phyloP scores from a whole-genome alignment of 192 early-diverging fungal species.

The Coemansia asiatica region DNA sequence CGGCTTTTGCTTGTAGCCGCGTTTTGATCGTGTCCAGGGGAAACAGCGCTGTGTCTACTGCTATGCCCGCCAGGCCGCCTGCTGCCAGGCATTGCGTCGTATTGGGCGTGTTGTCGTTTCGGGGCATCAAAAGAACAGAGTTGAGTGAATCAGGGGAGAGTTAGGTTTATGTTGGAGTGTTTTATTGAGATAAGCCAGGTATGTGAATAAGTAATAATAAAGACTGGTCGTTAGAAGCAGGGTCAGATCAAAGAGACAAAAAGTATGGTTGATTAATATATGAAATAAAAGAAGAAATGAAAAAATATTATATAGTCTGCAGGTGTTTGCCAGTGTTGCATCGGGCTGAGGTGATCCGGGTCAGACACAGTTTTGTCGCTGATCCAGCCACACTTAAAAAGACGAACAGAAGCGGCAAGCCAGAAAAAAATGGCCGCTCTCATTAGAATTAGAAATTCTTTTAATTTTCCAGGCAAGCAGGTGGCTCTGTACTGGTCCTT shows the following conservation, averaged over 20 bases:
- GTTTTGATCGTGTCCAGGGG: constrained; percentile 98
- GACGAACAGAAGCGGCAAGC: background rate
- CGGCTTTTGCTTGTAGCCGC: constrained; percentile 80
- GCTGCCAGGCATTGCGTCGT: constrained; percentile 63
- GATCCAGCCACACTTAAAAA: background rate
- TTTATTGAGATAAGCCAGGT: background rate
- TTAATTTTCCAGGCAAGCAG: too few relatives aligned
- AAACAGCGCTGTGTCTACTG: constrained; percentile 91
- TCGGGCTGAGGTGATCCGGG: background rate
- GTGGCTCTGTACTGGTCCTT: too few relatives aligned
- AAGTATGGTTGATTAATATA: background rate
- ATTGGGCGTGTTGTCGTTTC: constrained; percentile 27
- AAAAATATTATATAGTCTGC: background rate
- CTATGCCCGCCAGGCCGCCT: constrained; percentile 87
- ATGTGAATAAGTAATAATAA: background rate
- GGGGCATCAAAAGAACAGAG: constrained; percentile 13
- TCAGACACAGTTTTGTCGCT: background rate
- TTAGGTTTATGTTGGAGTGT: background rate
- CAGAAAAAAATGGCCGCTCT: background rate
- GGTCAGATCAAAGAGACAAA: too few relatives aligned
- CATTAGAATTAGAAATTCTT: too few relatives aligned
- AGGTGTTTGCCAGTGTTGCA: too few relatives aligned
- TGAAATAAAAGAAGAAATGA: background rate
- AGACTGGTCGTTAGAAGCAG: background rate
- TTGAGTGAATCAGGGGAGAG: background rate